Percentiles rank a stretch among this genome's conserved stretches.
phyloP scores from a whole-genome alignment of 768 basidiomycete genomes.

The Clathrus columnatus region DNA sequence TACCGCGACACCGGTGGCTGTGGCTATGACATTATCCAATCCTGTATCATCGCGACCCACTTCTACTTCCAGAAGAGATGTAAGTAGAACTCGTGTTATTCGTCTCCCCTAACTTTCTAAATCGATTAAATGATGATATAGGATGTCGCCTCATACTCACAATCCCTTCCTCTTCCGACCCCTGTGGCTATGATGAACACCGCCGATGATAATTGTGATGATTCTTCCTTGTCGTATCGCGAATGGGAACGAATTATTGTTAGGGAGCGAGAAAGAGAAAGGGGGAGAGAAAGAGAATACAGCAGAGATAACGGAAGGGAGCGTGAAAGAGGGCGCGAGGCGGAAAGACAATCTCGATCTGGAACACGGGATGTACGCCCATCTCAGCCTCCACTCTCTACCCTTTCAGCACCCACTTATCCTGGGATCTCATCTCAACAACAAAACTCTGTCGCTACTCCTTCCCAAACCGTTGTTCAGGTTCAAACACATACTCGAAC shows the following conservation, averaged over 20 bases:
- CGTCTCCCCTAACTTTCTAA: too few species aligned
- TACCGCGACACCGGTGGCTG: neutral
- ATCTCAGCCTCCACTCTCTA: neutral
- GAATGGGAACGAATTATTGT: neutral
- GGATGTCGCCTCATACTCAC: neutral
- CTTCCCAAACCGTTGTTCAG: neutral
- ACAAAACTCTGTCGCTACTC: neutral
- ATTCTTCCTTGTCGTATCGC: neutral
- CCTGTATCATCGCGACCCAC: too few species aligned
- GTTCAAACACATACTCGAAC: neutral
- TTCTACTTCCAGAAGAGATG: neutral
- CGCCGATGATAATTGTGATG: neutral
- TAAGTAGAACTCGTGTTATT: neutral
- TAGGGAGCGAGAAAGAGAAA: neutral
- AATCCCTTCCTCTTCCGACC: neutral
- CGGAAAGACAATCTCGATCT: neutral
- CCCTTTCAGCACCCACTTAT: neutral
- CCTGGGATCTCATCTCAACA: neutral
- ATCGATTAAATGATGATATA: too few species aligned
- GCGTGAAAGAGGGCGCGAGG: neutral
- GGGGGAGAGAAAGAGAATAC: neutral
- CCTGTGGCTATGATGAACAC: neutral
- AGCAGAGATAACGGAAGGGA: too few species aligned
- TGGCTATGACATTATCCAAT: too few species aligned
- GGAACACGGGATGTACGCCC: neutral